Percentiles rank a stretch among this genome's conserved stretches.
phyloP scores from a whole-genome alignment of 805 yeast species.

The Brettanomyces naardenensis region DNA sequence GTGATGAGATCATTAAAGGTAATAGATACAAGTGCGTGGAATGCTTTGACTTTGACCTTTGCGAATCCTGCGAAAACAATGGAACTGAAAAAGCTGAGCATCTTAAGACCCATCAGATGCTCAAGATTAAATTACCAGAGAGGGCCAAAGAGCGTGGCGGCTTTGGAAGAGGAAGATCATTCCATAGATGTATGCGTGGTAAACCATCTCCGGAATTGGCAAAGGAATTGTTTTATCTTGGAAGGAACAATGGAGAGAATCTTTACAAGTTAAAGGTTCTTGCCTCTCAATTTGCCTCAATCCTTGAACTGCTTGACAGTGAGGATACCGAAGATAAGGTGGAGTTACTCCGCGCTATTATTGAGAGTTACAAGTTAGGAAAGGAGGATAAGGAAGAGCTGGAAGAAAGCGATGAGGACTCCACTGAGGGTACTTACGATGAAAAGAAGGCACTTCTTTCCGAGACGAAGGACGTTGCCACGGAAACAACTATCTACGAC shows the following conservation, averaged over 20 bases:
- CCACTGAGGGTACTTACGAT: too few relatives aligned
- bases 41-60: slow-evolving; percentile 47
- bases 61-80: slow-evolving; percentile 32
- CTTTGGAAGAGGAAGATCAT: neutral
- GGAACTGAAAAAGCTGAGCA: slow-evolving; percentile 13
- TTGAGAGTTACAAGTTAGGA: too few relatives aligned
- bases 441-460: neutral
- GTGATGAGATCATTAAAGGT: slow-evolving; percentile 27
- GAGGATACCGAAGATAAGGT: neutral
- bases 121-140: slow-evolving; percentile 17
- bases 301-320: neutral
- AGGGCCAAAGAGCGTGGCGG: slow-evolving; percentile 5
- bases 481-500: neutral
- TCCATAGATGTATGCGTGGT: neutral
- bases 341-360: neutral
- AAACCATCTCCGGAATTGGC: neutral
- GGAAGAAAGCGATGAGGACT: neutral
- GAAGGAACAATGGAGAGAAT: neutral
- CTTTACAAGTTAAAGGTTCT: neutral
- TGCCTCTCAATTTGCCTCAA: neutral
- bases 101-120: slow-evolving; percentile 18
- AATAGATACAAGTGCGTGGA: slow-evolving; percentile 42
- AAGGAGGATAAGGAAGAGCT: too few relatives aligned
- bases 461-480: neutral
- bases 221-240: neutral